These are phyloP conservation scores for Ophiostoma piceae DNA, from an alignment of 2,329 filamentous ascomycete species.

Conservation along the genomic window DNA sequence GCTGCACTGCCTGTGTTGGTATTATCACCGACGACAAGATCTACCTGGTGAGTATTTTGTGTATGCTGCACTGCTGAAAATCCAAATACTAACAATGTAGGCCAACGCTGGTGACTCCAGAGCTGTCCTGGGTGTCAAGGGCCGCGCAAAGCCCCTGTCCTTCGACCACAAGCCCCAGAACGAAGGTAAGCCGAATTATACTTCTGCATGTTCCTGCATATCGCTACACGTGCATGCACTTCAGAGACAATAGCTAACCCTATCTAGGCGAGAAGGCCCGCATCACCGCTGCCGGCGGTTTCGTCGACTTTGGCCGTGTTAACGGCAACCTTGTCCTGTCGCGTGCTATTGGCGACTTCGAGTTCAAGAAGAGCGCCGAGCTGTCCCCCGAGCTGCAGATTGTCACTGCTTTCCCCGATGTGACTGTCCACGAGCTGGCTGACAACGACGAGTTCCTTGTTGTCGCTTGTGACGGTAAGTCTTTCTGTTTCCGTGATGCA, in stretches of 20 bases:
- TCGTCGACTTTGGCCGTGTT: constrained; percentile 96
- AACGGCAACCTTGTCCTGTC: constrained; percentile 97
- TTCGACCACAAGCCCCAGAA: constrained; percentile 99
- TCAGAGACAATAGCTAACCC: constrained; percentile 22
- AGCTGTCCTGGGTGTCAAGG: constrained; percentile 92
- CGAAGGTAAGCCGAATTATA: constrained; percentile 59
- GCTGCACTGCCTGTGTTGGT: constrained; percentile 90
- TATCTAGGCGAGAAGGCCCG: constrained; percentile 81
- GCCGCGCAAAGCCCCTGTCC: constrained; percentile 93
- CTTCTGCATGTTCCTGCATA: not conserved
- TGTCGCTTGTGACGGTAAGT: constrained; percentile 82
- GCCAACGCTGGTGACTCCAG: constrained; percentile 96
- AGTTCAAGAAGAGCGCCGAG: constrained; percentile 99
- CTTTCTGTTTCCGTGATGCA: constrained; percentile 16
- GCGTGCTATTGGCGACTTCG: constrained; percentile 95
- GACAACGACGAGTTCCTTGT: constrained; percentile 95
- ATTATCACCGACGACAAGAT: constrained; percentile 88
- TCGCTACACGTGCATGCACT: not conserved
- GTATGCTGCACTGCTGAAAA: not conserved
- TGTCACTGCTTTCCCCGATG: constrained; percentile 93
- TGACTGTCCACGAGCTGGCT: constrained; percentile 81
- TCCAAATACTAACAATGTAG: constrained; percentile 44
- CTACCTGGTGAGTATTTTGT: constrained; percentile 66
- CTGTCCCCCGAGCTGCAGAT: constrained; percentile 98
- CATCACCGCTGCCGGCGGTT: constrained; percentile 91